phyloP scores from a whole-genome alignment of 1,139 yeast genomes.

The Geotrichum carabidarum region DNA sequence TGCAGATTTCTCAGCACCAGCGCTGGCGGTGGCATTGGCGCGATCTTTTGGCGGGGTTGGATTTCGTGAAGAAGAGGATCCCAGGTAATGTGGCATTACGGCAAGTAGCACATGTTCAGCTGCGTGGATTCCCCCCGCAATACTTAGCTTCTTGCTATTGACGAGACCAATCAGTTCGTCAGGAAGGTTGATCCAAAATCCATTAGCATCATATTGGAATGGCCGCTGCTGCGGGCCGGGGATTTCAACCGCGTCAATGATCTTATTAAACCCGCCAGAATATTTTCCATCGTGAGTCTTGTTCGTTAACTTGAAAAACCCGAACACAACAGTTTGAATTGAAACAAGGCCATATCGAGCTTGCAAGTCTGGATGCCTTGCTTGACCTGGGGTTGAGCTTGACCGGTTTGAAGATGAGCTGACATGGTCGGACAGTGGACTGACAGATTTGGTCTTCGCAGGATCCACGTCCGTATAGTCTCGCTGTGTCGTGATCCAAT shows the following conservation, averaged over 20 bases:
- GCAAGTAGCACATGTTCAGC: constrained; percentile 85
- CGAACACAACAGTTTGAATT: constrained; percentile 76
- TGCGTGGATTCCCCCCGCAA: constrained; percentile 94
- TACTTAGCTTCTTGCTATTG: constrained; percentile 51
- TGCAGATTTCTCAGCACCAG: not conserved
- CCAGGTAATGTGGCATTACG: constrained; percentile 1
- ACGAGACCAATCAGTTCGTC: constrained; percentile 54
- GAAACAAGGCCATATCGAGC: constrained; percentile 57
- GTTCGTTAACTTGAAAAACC: constrained; percentile 77
- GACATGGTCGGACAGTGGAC: not conserved
- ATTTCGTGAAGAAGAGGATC: not conserved
- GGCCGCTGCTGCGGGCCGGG: constrained; percentile 64
- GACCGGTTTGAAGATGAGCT: too few relatives aligned
- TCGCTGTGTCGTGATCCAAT: constrained; percentile 87
- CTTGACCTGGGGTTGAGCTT: not conserved
- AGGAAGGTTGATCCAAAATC: constrained; percentile 90
- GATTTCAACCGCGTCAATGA: constrained; percentile 88
- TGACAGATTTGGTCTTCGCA: constrained; percentile 49
- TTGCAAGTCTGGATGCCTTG: not conserved
- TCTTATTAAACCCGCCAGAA: constrained; percentile 39
- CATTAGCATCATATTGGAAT: constrained; percentile 59
- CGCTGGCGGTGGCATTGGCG: not conserved
- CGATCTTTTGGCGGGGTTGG: not conserved
- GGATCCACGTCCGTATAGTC: constrained; percentile 95
- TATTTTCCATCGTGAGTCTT: constrained; percentile 41